A percentile compares a stretch with the other conserved stretches of the same genome.
Conservation (phyloP, 2,329 filamentous ascomycete species). For the Cercospora sojina region DNA sequence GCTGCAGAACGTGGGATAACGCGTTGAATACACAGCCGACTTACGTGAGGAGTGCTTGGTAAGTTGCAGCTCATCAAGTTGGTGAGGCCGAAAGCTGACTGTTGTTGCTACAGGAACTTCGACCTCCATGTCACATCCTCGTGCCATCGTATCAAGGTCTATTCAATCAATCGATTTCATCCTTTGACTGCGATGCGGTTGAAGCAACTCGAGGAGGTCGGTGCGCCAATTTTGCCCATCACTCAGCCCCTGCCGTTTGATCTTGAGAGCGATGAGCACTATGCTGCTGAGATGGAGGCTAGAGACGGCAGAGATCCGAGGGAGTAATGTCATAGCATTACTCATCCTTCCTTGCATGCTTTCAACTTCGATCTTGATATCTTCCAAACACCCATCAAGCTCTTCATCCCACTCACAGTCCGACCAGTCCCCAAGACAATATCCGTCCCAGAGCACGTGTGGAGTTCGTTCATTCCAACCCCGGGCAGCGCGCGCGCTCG, state of each 20-base stretch:
- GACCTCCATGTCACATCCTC: constrained; percentile 64
- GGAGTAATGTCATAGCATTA: constrained; percentile 35
- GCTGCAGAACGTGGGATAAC: constrained; percentile 47
- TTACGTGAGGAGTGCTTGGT: constrained; percentile 46
- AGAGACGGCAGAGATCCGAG: constrained; percentile 45
- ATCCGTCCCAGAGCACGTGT: too few species aligned
- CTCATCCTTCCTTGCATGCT: too few species aligned
- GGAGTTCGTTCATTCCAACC: too few species aligned
- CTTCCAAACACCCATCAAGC: too few species aligned
- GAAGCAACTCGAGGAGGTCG: constrained; percentile 52
- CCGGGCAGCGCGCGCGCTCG: too few species aligned
- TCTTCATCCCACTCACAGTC: too few species aligned
- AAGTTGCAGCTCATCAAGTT: too few species aligned
- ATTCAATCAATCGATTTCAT: constrained; percentile 59
- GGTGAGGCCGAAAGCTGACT: too few species aligned
- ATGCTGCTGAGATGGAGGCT: constrained; percentile 44
- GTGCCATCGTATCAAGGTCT: constrained; percentile 61
- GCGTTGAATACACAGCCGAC: constrained; percentile 50
- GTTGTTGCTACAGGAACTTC: constrained; percentile 54
- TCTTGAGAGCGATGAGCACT: constrained; percentile 52
- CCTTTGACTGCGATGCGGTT: constrained; percentile 52
- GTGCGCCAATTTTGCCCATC: constrained; percentile 52
- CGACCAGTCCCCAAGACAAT: too few species aligned
- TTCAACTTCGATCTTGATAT: too few species aligned
- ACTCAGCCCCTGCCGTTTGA: constrained; percentile 55